Percentiles rank a stretch among this genome's conserved stretches.
Evolutionary conservation across 2,329 filamentous ascomycete genomes (phyloP).

Genomic region (Trichoderma guizhouense): DNA sequence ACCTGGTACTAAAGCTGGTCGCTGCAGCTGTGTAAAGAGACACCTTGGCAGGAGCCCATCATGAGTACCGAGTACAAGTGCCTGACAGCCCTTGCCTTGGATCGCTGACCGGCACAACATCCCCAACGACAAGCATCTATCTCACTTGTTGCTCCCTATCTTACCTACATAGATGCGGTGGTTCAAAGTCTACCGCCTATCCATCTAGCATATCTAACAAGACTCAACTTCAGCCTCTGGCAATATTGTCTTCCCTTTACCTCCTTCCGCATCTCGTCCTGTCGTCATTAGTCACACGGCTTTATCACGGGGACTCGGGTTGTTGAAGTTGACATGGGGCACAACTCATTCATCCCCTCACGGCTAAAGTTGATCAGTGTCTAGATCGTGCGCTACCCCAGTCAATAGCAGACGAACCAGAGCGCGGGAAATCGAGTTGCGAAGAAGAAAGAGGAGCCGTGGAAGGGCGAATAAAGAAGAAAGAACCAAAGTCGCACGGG

Average conservation of each 20-base stretch:
- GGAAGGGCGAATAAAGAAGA: background rate
- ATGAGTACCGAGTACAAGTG: background rate
- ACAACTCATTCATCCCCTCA: slow-evolving; percentile 11
- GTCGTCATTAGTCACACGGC: slow-evolving; percentile 5
- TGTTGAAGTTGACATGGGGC: background rate
- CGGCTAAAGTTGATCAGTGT: slow-evolving; percentile 14
- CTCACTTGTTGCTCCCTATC: background rate
- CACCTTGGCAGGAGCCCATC: background rate
- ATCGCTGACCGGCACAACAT: background rate
- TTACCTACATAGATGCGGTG: background rate
- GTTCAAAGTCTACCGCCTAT: background rate
- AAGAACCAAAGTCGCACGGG: background rate
- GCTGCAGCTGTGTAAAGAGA: no score
- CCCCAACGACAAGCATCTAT: background rate
- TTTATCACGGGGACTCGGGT: slow-evolving; percentile 10
- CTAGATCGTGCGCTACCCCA: slow-evolving; percentile 9
- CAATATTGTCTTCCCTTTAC: background rate
- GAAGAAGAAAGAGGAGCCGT: slow-evolving; percentile 9
- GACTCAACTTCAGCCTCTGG: background rate
- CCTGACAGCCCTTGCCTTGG: background rate
- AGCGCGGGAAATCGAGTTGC: background rate
- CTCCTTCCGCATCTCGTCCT: background rate
- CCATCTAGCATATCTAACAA: background rate
- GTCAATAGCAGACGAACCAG: background rate
- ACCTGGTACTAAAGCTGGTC: background rate